These are phyloP conservation scores for Spencermartinsiella europaea DNA, from an alignment of 805 yeast species.

Conservation along the genomic window DNA sequence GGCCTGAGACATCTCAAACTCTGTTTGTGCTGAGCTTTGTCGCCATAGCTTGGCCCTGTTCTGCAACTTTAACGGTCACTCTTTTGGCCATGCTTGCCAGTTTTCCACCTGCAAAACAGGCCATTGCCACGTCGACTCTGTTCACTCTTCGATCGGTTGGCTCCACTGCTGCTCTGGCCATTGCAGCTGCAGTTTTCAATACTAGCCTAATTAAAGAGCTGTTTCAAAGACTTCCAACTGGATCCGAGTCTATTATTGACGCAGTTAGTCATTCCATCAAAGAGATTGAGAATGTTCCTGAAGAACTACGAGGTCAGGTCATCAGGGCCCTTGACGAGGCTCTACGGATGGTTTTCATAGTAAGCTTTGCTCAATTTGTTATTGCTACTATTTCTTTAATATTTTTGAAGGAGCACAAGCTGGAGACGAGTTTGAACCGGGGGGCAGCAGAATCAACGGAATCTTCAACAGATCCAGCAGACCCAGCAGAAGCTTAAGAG, in stretches of 20 bases:
- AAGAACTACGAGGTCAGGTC: conserved; percentile 37
- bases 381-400: conserved; percentile 40
- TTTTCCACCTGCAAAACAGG: conserved; percentile 64
- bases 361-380: conserved; percentile 39
- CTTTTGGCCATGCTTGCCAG: conserved; percentile 72
- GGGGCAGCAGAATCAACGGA: not conserved
- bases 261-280: conserved; percentile 49
- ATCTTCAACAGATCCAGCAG: too few relatives aligned
- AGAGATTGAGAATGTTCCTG: conserved; percentile 46
- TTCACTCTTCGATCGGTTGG: conserved; percentile 85
- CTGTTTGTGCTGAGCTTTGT: conserved; percentile 32
- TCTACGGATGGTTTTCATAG: conserved; percentile 44
- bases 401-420: conserved; percentile 51
- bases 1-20: conserved; percentile 18
- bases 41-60: conserved; percentile 29
- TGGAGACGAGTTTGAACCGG: conserved; percentile 39
- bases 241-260: conserved; percentile 25
- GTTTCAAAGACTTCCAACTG: conserved; percentile 8
- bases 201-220: conserved; percentile 36
- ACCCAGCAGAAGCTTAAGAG: too few relatives aligned
- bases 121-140: conserved; percentile 83
- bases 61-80: conserved; percentile 64
- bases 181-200: conserved; percentile 64
- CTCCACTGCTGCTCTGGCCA: conserved; percentile 76
- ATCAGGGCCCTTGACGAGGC: conserved; percentile 44